phyloP scores from a whole-genome alignment of 768 basidiomycete species.

The Trametes cingulata region DNA sequence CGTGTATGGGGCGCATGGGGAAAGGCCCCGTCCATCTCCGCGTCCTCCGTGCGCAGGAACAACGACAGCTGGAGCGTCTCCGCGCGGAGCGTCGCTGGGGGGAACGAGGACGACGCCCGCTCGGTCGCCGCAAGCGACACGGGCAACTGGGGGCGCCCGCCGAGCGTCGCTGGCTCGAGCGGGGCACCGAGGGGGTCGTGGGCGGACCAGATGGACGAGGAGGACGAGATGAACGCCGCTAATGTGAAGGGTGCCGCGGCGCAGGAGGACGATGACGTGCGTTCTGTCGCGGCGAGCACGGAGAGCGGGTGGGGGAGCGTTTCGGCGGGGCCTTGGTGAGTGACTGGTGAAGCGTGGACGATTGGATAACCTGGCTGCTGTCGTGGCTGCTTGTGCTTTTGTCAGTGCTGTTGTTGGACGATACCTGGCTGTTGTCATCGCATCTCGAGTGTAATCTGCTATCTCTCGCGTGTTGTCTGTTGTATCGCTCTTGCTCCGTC shows the following conservation, averaged over 20 bases:
- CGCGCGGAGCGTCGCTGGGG: background rate
- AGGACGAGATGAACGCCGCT: background rate
- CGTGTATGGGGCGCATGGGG: constrained; percentile 8
- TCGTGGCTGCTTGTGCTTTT: background rate
- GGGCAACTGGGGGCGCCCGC: constrained; percentile 12
- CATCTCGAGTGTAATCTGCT: too few species aligned
- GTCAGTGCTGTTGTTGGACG: background rate
- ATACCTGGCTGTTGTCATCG: too few species aligned
- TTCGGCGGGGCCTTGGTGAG: constrained; percentile 20
- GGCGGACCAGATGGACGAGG: constrained; percentile 7
- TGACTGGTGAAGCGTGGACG: too few species aligned
- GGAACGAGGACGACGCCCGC: background rate
- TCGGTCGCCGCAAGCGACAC: constrained; percentile 5
- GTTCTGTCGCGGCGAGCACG: constrained; percentile 15
- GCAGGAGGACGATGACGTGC: constrained; percentile 1
- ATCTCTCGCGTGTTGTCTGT: background rate
- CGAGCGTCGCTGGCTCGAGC: background rate
- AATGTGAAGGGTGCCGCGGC: background rate
- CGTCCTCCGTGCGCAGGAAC: constrained; percentile 13
- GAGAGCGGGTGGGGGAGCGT: constrained; percentile 17
- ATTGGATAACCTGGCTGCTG: background rate
- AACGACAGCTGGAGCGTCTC: constrained; percentile 13
- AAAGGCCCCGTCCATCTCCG: constrained; percentile 8
- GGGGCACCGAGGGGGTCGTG: background rate
- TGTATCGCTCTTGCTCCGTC: background rate